A percentile compares a stretch with the other conserved stretches of the same genome.
Conservation (phyloP, 164 flowering plant species). For the Aristolochia contorta region DNA sequence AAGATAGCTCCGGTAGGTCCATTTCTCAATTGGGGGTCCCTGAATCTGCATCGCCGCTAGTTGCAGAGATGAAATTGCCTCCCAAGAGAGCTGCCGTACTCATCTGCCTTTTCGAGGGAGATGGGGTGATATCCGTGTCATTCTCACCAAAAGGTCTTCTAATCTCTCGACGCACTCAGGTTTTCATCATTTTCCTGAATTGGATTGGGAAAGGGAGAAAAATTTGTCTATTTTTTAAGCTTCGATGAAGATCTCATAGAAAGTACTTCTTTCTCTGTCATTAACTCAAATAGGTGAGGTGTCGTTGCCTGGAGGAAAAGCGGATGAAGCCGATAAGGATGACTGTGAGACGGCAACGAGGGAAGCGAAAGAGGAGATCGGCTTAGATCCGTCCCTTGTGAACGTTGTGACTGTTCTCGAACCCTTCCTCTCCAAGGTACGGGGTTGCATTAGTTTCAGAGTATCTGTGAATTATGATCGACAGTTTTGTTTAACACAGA, state of each 20-base stretch:
- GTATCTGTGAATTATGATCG: too few species aligned
- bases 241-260: not conserved
- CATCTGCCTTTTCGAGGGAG: slow-evolving; percentile 48
- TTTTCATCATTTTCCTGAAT: slow-evolving; percentile 4
- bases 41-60: slow-evolving; percentile 50
- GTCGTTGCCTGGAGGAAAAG: slow-evolving; percentile 90
- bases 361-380: slow-evolving; percentile 93
- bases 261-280: not conserved
- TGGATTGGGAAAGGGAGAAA: too few species aligned
- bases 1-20: slow-evolving; percentile 30
- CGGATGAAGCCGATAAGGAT: slow-evolving; percentile 72
- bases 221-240: not conserved
- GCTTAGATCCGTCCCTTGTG: slow-evolving; percentile 82
- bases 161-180: slow-evolving; percentile 52
- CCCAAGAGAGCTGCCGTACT: slow-evolving; percentile 58
- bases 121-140: slow-evolving; percentile 42
- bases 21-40: slow-evolving; percentile 63
- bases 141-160: slow-evolving; percentile 58
- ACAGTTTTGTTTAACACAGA: too few species aligned
- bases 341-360: slow-evolving; percentile 73
- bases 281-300: slow-evolving; percentile 97
- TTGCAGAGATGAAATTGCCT: slow-evolving; percentile 24
- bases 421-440: slow-evolving; percentile 81
- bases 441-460: too few species aligned
- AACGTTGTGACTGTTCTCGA: slow-evolving; percentile 63